Evolutionary conservation across 2,329 filamentous ascomycete species (phyloP).

Genomic region (Mollisia scopiformis): DNA sequence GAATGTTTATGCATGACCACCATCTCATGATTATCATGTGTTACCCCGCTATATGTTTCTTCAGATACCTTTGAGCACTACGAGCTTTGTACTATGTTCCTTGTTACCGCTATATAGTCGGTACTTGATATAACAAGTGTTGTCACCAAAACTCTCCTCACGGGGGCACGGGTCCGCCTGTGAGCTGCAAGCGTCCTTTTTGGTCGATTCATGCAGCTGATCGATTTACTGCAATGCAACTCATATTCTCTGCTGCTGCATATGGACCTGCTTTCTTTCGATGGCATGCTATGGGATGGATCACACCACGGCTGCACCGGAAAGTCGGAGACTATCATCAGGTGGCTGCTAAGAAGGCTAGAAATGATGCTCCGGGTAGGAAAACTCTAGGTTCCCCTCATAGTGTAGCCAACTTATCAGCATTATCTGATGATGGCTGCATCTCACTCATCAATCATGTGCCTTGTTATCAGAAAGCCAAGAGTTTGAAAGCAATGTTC

Average conservation of each 20-base stretch:
- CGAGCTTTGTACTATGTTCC: too few relatives aligned
- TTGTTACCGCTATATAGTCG: too few relatives aligned
- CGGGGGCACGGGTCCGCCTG: too few relatives aligned
- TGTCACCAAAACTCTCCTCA: too few relatives aligned
- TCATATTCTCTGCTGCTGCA: too few relatives aligned
- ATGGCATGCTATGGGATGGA: background rate
- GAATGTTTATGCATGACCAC: background rate
- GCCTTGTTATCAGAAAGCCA: background rate
- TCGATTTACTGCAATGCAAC: too few relatives aligned
- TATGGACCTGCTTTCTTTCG: too few relatives aligned
- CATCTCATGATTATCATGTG: background rate
- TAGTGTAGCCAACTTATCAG: background rate
- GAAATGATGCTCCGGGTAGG: background rate
- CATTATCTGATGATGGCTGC: background rate
- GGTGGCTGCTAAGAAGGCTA: background rate
- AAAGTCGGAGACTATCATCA: background rate
- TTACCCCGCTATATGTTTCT: background rate
- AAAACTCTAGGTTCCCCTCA: slow-evolving; percentile 4
- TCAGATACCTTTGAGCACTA: too few relatives aligned
- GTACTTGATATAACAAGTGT: too few relatives aligned
- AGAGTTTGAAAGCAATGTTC: too few relatives aligned
- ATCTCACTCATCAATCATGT: background rate
- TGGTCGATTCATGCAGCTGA: too few relatives aligned
- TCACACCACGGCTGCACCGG: background rate
- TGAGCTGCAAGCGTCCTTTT: too few relatives aligned